Conservation (phyloP, 345 rosid genomes). For the Bruguiera sexangula region DNA sequence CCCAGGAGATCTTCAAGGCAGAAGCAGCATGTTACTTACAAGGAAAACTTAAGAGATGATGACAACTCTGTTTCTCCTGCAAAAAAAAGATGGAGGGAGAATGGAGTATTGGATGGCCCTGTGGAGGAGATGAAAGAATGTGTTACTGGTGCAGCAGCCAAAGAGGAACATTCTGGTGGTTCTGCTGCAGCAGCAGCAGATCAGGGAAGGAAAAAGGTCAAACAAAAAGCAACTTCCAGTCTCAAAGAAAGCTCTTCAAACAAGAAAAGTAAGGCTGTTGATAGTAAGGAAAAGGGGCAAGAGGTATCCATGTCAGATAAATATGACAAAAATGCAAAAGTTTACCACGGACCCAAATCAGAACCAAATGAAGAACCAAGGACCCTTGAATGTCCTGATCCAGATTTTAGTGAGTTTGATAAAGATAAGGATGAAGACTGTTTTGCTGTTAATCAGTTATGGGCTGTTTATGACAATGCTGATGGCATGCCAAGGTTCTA, state of each 20-base stretch:
- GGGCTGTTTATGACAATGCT: constrained; percentile 77
- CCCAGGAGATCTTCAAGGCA: constrained; percentile 51
- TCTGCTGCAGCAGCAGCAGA: constrained; percentile 18
- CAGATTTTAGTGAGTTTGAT: constrained; percentile 73
- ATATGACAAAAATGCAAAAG: constrained; percentile 3
- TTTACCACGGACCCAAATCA: constrained; percentile 14
- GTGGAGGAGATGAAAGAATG: constrained; percentile 20
- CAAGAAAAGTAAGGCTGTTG: constrained; percentile 24
- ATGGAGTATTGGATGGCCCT: constrained; percentile 8
- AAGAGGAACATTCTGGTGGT: constrained; percentile 27
- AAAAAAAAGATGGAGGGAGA: constrained; percentile 37
- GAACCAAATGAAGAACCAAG: constrained; percentile 12
- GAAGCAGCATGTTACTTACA: constrained; percentile 35
- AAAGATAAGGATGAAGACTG: constrained; percentile 32
- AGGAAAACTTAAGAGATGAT: constrained; percentile 29
- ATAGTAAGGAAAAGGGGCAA: constrained; percentile 26
- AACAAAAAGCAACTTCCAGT: constrained; percentile 26
- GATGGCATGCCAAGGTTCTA: constrained; percentile 88
- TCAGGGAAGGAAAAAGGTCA: constrained; percentile 16
- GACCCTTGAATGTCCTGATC: constrained; percentile 46
- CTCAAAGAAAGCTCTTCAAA: constrained; percentile 23
- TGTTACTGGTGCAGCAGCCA: constrained; percentile 17
- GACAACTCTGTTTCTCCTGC: constrained; percentile 30
- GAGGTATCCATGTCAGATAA: constrained; percentile 12
- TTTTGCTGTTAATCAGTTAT: constrained; percentile 68